phyloP scores from a whole-genome alignment of 78 protist species.

The Ministeria vibrans region DNA sequence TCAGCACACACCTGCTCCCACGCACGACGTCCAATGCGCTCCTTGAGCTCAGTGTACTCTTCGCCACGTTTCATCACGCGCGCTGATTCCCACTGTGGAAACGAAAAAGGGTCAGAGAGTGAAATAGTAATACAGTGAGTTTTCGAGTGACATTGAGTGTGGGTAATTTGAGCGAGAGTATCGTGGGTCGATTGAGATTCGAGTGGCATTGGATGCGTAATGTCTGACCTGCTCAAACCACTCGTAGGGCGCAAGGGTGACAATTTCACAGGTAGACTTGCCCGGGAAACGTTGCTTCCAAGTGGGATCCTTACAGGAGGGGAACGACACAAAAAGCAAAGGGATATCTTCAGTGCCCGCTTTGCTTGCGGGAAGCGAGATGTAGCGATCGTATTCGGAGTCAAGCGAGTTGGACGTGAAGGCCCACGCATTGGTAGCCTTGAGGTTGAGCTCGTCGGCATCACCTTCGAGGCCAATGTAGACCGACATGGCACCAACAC shows the following conservation, averaged over 20 bases:
- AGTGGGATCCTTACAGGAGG: slow-evolving; percentile 18
- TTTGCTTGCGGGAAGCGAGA: too few species aligned
- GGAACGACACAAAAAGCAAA: slow-evolving; percentile 14
- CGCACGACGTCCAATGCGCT: neutral
- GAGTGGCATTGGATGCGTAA: neutral
- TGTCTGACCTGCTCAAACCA: neutral
- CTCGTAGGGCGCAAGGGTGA: neutral
- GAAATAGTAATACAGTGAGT: neutral
- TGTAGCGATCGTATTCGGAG: too few species aligned
- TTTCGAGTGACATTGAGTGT: neutral
- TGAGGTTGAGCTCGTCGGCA: neutral
- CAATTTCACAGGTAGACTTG: neutral
- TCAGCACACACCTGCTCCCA: neutral
- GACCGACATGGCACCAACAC: neutral
- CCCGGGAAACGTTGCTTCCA: slow-evolving; percentile 11
- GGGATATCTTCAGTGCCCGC: neutral
- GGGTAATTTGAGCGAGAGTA: neutral
- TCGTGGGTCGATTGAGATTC: neutral
- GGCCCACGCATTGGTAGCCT: slow-evolving; percentile 9
- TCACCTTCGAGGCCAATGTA: slow-evolving; percentile 4
- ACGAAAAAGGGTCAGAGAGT: neutral
- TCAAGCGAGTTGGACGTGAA: neutral
- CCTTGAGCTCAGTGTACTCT: neutral
- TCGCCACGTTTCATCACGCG: slow-evolving; percentile 15
- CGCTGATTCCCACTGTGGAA: neutral